These are phyloP conservation scores for Alternaria brassicicola DNA, from an alignment of 2,329 filamentous ascomycete species.

Conservation along the genomic window DNA sequence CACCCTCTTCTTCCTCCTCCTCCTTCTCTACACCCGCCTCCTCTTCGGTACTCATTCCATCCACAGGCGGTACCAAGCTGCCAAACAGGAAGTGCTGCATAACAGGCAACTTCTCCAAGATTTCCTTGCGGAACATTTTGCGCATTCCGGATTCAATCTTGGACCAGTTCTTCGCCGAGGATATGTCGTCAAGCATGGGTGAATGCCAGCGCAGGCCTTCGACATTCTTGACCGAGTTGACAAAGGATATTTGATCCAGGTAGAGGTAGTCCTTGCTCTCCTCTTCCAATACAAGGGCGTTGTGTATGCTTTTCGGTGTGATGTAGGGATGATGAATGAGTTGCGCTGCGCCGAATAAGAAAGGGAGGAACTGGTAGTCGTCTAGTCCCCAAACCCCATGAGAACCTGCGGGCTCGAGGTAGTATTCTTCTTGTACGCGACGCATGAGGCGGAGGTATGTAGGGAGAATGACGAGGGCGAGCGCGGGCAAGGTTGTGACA, in stretches of 20 bases:
- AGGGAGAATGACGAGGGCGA: conserved; percentile 80
- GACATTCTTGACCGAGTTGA: conserved; percentile 95
- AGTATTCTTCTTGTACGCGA: conserved; percentile 86
- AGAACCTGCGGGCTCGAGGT: conserved; percentile 77
- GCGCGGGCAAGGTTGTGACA: conserved; percentile 69
- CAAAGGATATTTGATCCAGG: conserved; percentile 88
- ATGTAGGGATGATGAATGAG: conserved; percentile 69
- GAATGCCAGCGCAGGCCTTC: conserved; percentile 94
- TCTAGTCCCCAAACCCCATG: conserved; percentile 61
- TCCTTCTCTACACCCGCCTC: conserved; percentile 55
- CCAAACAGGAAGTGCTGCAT: conserved; percentile 99
- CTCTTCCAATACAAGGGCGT: conserved; percentile 84
- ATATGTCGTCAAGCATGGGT: conserved; percentile 98
- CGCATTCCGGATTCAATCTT: conserved; percentile 97
- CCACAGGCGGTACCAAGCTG: conserved; percentile 76
- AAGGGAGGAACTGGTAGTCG: conserved; percentile 61
- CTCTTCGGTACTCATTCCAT: conserved; percentile 75
- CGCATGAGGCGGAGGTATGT: conserved; percentile 89
- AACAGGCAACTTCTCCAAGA: conserved; percentile 89
- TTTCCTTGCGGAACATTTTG: conserved; percentile 94
- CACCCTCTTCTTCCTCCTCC: conserved; percentile 51
- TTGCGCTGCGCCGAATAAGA: conserved; percentile 58
- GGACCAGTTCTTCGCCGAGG: conserved; percentile 82
- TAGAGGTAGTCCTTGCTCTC: conserved; percentile 85
- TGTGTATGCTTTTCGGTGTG: conserved; percentile 72